A percentile compares a stretch with the other conserved stretches of the same genome.
Evolutionary conservation across 2,329 filamentous ascomycete species (phyloP).

Genomic region (Cercospora sojina): DNA sequence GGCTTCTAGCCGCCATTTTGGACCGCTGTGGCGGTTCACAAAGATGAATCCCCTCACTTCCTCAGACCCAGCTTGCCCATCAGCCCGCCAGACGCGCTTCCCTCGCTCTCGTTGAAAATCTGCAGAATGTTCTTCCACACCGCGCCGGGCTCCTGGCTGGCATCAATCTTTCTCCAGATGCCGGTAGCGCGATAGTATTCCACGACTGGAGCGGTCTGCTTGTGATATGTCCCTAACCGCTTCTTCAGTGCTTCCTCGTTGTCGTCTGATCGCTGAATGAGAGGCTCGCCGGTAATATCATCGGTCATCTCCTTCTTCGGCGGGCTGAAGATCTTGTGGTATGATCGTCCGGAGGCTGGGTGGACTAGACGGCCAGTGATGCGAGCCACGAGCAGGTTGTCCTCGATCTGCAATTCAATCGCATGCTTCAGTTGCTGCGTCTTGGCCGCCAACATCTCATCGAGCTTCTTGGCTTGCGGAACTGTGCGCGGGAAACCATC

Average conservation of each 20-base stretch:
- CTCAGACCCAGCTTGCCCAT: conserved; percentile 55
- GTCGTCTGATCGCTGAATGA: conserved; percentile 95
- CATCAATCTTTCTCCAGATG: conserved; percentile 95
- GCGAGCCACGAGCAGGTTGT: conserved; percentile 85
- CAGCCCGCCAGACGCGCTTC: conserved; percentile 45
- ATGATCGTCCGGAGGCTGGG: conserved; percentile 91
- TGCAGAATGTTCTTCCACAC: conserved; percentile 92
- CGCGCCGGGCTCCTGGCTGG: conserved; percentile 89
- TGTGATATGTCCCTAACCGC: conserved; percentile 88
- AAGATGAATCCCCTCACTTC: conserved; percentile 11
- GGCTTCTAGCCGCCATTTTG: background rate
- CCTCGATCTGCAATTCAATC: conserved; percentile 95
- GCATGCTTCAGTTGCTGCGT: conserved; percentile 89
- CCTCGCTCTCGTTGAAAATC: conserved; percentile 63
- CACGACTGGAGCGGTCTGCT: conserved; percentile 89
- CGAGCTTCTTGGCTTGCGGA: conserved; percentile 88
- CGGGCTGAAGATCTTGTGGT: conserved; percentile 99
- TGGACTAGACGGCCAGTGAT: conserved; percentile 96
- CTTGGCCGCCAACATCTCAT: conserved; percentile 79
- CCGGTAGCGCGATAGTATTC: conserved; percentile 96
- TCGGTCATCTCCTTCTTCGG: conserved; percentile 93
- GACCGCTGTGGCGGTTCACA: background rate
- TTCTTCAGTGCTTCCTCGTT: conserved; percentile 96
- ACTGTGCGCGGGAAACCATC: conserved; percentile 98
- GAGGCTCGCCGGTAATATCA: conserved; percentile 92